Evolutionary conservation across 345 rosid genomes (phyloP).

Genomic region (Noccaea bulbosa): DNA sequence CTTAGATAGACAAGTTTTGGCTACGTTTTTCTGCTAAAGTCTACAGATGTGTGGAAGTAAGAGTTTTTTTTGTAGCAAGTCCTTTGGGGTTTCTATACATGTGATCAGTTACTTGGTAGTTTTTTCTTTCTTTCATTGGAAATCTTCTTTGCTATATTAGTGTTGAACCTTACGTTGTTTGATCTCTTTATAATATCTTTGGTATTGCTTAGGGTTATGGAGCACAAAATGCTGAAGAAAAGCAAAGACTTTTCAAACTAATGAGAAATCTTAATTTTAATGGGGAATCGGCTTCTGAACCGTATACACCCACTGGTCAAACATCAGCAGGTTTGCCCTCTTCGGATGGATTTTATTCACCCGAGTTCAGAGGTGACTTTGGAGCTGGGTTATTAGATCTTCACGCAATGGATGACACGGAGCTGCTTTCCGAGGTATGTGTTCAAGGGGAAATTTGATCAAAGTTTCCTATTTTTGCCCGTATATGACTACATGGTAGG

Average conservation of each 20-base stretch:
- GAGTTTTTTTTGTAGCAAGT: slow-evolving; percentile 1
- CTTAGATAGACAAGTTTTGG: not conserved
- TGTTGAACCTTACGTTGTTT: slow-evolving; percentile 5
- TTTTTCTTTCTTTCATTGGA: slow-evolving; percentile 1
- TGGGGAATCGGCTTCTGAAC: slow-evolving; percentile 90
- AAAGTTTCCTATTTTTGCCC: slow-evolving; percentile 1
- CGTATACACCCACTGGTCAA: slow-evolving; percentile 69
- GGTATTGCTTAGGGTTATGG: slow-evolving; percentile 73
- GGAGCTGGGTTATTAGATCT: slow-evolving; percentile 99
- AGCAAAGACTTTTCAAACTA: slow-evolving; percentile 90
- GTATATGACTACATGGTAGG: not conserved
- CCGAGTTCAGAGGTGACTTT: slow-evolving; percentile 95
- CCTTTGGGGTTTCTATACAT: slow-evolving; percentile 11
- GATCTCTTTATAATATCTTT: slow-evolving; percentile 12
- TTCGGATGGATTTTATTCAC: slow-evolving; percentile 85
- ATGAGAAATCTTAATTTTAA: slow-evolving; percentile 95
- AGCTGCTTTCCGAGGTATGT: slow-evolving; percentile 90
- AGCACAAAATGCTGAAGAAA: slow-evolving; percentile 97
- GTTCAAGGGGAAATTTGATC: slow-evolving; percentile 13
- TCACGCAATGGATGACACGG: slow-evolving; percentile 98
- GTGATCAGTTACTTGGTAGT: not conserved
- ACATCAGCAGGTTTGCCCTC: slow-evolving; percentile 58
- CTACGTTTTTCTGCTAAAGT: slow-evolving; percentile 3
- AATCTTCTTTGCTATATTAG: not conserved
- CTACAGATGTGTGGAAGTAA: slow-evolving; percentile 14